Conservation (phyloP, 257 asterid species). For the Solanum sparsipilum region DNA sequence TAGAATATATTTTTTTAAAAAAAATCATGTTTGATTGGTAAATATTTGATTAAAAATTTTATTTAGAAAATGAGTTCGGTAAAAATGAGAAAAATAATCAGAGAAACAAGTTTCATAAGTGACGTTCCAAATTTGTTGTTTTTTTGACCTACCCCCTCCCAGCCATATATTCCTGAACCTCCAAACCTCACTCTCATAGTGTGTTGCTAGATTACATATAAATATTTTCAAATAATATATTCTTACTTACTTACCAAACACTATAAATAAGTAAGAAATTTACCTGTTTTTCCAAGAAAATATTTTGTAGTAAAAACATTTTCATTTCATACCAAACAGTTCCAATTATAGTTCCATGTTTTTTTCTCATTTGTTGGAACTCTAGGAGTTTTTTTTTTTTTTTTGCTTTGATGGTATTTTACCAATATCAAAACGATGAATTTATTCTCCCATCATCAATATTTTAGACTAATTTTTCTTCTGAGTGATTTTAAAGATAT, state of each 20-base stretch:
- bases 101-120: neutral
- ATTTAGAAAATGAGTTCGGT: neutral
- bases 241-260: neutral
- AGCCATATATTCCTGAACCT: neutral
- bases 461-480: neutral
- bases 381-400: neutral
- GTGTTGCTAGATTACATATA: neutral
- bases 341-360: neutral
- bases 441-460: neutral
- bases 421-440: neutral
- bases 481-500: neutral
- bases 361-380: neutral
- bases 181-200: neutral
- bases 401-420: neutral
- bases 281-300: accelerated
- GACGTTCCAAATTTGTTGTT: neutral
- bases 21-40: neutral
- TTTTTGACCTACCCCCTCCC: accelerated
- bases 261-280: neutral
- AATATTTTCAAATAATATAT: neutral
- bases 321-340: neutral
- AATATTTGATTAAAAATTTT: neutral
- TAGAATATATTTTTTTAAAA: neutral
- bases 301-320: neutral
- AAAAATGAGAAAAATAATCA: neutral